A percentile compares a stretch with the other conserved stretches of the same genome.
Evolutionary conservation across 148 eudicot genomes (phyloP).

Genomic region (Polygonum aviculare): DNA sequence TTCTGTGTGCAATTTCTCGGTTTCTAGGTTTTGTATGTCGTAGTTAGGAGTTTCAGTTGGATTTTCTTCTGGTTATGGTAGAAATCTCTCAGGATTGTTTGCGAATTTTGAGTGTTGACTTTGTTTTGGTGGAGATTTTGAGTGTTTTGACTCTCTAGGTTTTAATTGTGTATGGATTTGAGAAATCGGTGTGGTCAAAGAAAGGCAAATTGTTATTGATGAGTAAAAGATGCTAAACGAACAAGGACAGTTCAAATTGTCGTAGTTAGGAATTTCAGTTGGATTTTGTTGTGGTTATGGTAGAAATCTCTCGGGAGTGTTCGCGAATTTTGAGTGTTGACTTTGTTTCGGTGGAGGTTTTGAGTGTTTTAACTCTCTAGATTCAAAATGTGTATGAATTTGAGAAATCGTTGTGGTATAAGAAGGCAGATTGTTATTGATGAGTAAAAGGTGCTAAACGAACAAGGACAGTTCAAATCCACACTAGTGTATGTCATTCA

Average conservation of each 20-base stretch:
- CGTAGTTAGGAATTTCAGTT: background rate
- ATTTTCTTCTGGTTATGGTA: background rate
- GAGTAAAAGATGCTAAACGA: no score
- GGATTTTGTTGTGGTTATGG: background rate
- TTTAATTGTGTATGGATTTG: background rate
- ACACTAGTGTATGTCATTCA: background rate
- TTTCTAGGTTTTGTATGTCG: background rate
- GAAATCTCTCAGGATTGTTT: background rate
- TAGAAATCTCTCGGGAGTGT: background rate
- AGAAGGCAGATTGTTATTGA: background rate
- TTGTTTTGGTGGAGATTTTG: background rate
- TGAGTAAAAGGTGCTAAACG: background rate
- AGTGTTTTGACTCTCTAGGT: background rate
- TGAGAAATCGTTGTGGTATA: background rate
- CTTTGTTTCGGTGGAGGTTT: no score
- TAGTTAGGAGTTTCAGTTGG: background rate
- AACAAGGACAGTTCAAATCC: background rate
- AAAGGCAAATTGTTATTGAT: background rate
- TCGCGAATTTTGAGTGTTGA: background rate
- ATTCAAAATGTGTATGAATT: background rate
- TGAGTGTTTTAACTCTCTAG: background rate
- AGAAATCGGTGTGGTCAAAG: background rate
- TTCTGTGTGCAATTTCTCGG: background rate
- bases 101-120: background rate
- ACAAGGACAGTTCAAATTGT: background rate